Base-by-base conservation (phyloP, 83 land plant species). In the Diphasiastrum complanatum region DNA sequence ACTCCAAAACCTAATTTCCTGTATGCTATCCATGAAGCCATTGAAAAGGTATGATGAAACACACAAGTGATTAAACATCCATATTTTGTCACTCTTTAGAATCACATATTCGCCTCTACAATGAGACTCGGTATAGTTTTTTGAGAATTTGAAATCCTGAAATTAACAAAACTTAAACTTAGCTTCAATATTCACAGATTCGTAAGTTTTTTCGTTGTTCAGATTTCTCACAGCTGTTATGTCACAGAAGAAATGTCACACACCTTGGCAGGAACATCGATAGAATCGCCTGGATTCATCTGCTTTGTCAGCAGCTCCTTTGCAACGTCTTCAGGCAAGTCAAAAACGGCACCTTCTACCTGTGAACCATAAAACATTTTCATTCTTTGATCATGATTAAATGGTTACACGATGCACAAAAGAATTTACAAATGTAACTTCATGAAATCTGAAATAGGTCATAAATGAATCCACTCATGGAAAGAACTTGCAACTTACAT, bases 311-410 rank as follows among this genome's bases (percentile, higher is more conserved):
- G 60, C 2, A 63, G 61, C 26, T 63, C 66, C 33, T 46, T 63
- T 3, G 66, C 66, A n/a, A 47, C 31, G 6, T 28, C 19, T 46
- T 35, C 66, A 8, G 66, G 66, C 28, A 63, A 31, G 30, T 63
- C 66, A 47, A 63, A 63, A 2, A 63, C 66, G 19, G 66, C 66
- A 25, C 66, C 66, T 12, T 35, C 60, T 41, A 19, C 78, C 92
- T 91, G 65, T 50, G 59, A 41, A 14, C 20, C 54, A 1, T 1
- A 25, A 51, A 14, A 1, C 3, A 51, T 18, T 0, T 18, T 14
- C 54, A 18, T 18, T 18, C 26, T 18, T 24, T 51, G 54, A 14
- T 20, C 24, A 12, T 24, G 23, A 0, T 51, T 18, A 5, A 8
- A 5, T 12, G 19, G 20, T 8, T 12, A 48, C 51, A 48, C 20